A percentile compares a stretch with the other conserved stretches of the same genome.
phyloP scores from a whole-genome alignment of 1,284 basidiomycete genomes.

The Pyrrhoderma lamaoense region DNA sequence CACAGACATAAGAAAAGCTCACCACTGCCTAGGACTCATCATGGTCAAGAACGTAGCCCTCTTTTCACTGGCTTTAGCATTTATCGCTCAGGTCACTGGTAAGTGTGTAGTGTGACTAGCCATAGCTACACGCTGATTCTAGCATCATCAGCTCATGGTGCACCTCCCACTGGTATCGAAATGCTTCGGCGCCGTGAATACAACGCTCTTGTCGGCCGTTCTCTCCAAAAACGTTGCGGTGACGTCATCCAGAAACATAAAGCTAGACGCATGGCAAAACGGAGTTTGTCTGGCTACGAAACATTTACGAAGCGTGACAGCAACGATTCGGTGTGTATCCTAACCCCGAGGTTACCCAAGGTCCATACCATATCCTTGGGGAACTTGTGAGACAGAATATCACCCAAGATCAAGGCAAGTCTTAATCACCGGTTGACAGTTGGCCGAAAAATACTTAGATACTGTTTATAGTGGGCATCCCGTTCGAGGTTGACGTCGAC shows the following conservation, averaged over 20 bases:
- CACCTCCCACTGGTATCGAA: background rate
- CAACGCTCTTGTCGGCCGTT: background rate
- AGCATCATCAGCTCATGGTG: slow-evolving; percentile 1
- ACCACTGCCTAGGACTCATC: background rate
- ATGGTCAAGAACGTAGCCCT: background rate
- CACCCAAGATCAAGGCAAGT: slow-evolving; percentile 4
- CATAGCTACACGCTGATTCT: background rate
- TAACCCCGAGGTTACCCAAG: slow-evolving; percentile 15
- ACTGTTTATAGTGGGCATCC: slow-evolving; percentile 3
- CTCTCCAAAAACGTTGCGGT: slow-evolving; percentile 9
- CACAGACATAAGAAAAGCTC: background rate
- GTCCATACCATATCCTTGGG: slow-evolving; percentile 14
- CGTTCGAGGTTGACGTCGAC: slow-evolving; percentile 10
- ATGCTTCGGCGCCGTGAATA: slow-evolving; percentile 2
- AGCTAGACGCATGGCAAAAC: slow-evolving; percentile 2
- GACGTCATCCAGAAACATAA: slow-evolving; percentile 1
- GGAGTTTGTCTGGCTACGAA: background rate
- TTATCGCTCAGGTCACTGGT: background rate
- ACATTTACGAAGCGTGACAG: background rate
- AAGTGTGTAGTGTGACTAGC: background rate
- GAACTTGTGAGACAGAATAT: slow-evolving; percentile 13
- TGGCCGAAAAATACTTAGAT: background rate
- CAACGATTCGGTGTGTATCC: slow-evolving; percentile 9
- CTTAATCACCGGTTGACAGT: too few species aligned
- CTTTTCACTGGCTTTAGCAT: background rate